Base-by-base conservation (phyloP, 371 early-diverging fungal genomes). In the Chytridiales sp. region DNA sequence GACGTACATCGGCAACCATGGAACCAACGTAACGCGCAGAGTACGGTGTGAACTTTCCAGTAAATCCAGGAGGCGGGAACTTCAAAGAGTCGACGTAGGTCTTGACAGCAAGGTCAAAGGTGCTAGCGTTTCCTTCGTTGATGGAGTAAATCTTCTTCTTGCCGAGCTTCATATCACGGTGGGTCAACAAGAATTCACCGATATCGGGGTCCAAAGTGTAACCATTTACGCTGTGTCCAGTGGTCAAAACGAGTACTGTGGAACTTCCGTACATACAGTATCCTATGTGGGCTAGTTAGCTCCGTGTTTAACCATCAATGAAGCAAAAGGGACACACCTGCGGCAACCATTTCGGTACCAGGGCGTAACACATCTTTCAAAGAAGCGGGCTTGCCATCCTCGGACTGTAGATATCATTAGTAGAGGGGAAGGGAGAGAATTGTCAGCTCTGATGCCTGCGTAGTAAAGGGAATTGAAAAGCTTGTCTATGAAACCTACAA, bases 231-330 rank as follows among this genome's bases (percentile, higher is more conserved):
- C 87, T 89, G 59, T 87, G 75, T 21, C 59, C 92, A 53, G 92
- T 83, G 62, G 97, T 88, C 73, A 94, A 72, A 17, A 77, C 76
- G 47, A 76, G 49, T 35, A 71, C 66, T 19, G 76, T 78, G 69
- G 89, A 94, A 35, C 87, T 87, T 50, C 97, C 97, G 72, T 97
- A 97, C 87, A 95, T 94, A 79, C 95, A 95, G 83, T 97, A 97
- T 38, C 97, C 73, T 67, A n/a, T n/a, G 59, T 26, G 41, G 4
- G 17, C 19, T 3, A 34, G 36, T n/a, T 13, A 11, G 15, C 27
- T 11, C 34, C n/a, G n/a, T n/a, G n/a, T n/a, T n/a, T n/a, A n/a
- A n/a, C 38, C 49, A 47, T 0, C n/a, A 24, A 1, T 35, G 13
- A 47, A 8, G 36, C 22, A 27, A 22, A 43, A 47, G 35, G 22